Evolutionary conservation across 2,329 filamentous ascomycete species (phyloP).

Genomic region (Trichoderma afroharzianum): DNA sequence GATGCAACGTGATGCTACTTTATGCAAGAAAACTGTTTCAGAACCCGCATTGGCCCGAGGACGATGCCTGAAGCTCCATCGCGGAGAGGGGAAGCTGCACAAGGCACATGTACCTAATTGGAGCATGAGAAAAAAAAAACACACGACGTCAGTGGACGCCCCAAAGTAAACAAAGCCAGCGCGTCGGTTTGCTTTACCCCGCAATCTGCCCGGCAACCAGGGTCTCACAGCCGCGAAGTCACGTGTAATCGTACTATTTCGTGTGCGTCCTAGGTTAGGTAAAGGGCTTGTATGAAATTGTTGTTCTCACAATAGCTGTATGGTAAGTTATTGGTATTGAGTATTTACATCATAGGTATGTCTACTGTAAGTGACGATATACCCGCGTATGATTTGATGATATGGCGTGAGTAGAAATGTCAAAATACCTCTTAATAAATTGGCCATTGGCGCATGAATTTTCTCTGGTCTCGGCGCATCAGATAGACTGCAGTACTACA

Average conservation of each 20-base stretch:
- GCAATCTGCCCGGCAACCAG: constrained; percentile 18
- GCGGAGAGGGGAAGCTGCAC: neutral
- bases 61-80: constrained; percentile 6
- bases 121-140: neutral
- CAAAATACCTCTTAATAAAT: neutral
- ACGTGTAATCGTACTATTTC: constrained; percentile 15
- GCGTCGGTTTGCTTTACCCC: constrained; percentile 19
- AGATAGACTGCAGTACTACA: neutral
- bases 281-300: neutral
- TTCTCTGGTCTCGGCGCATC: neutral
- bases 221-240: constrained; percentile 18
- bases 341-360: neutral
- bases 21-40: constrained; percentile 28
- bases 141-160: neutral
- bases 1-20: constrained; percentile 26
- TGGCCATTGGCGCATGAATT: neutral
- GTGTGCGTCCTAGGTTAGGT: neutral
- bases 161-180: constrained; percentile 25
- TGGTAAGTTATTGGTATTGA: neutral
- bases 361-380: neutral
- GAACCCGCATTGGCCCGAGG: constrained; percentile 22
- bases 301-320: neutral
- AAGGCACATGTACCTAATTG: neutral
- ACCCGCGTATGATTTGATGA: neutral
- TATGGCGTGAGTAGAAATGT: too few species aligned